Percentiles rank a stretch among this genome's conserved stretches.
Conservation (phyloP, 2,329 filamentous ascomycete species). For the Chalara sp. region DNA sequence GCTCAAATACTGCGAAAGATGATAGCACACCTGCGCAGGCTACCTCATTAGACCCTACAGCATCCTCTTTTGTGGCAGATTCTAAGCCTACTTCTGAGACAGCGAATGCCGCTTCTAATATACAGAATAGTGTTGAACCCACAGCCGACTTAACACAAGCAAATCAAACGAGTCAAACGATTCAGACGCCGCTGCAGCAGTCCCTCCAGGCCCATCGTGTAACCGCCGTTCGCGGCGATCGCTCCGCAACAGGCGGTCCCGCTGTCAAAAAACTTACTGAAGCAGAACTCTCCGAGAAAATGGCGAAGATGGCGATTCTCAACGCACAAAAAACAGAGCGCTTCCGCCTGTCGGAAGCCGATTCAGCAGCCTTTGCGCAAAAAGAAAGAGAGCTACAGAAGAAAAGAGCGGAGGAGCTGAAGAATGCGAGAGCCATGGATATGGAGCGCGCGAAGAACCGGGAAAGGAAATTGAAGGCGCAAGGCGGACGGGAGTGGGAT, state of each 20-base stretch:
- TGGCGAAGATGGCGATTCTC: conserved; percentile 54
- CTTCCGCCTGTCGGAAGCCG: conserved; percentile 61
- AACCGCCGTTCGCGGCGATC: conserved; percentile 44
- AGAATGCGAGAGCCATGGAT: conserved; percentile 24
- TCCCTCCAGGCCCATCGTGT: not conserved
- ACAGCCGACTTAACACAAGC: not conserved
- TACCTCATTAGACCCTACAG: not conserved
- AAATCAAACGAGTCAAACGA: not conserved
- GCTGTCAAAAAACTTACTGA: conserved; percentile 57
- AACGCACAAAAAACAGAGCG: conserved; percentile 53
- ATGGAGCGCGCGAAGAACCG: conserved; percentile 28
- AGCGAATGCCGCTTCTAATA: not conserved
- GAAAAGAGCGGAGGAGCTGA: conserved; percentile 32
- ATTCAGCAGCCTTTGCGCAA: conserved; percentile 55
- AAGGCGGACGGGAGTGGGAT: conserved; percentile 28
- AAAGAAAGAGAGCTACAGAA: conserved; percentile 53
- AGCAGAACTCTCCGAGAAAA: conserved; percentile 52
- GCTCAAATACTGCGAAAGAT: too few species aligned
- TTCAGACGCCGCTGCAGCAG: too few species aligned
- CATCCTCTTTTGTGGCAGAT: not conserved
- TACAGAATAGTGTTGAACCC: not conserved
- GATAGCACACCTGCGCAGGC: too few species aligned
- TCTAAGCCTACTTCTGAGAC: not conserved
- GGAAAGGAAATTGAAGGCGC: conserved; percentile 26
- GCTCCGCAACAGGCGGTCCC: conserved; percentile 45